Conservation (phyloP, 768 basidiomycete genomes). For the Mycena crocata region DNA sequence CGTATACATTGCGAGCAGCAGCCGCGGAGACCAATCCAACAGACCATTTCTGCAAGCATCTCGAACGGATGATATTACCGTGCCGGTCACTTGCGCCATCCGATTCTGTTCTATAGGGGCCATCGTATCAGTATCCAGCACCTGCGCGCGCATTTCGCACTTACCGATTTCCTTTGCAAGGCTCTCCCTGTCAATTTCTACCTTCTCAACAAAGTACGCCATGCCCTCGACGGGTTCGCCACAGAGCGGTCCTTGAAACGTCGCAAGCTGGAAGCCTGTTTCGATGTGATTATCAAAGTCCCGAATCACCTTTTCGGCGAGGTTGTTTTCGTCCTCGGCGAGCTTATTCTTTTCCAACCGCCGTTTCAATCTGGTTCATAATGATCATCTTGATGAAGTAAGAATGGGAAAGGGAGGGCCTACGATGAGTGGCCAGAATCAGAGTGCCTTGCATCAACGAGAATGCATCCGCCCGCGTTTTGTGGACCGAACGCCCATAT, state of each 20-base stretch:
- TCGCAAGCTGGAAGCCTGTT: slow-evolving; percentile 94
- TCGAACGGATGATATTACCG: slow-evolving; percentile 87
- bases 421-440: slow-evolving; percentile 62
- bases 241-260: slow-evolving; percentile 94
- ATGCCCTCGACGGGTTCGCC: slow-evolving; percentile 95
- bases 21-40: slow-evolving; percentile 96
- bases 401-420: slow-evolving; percentile 46
- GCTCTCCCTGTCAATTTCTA: slow-evolving; percentile 70
- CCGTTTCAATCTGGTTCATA: slow-evolving; percentile 58
- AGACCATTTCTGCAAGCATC: slow-evolving; percentile 92
- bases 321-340: slow-evolving; percentile 40
- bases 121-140: slow-evolving; percentile 30
- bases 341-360: slow-evolving; percentile 57
- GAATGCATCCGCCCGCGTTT: slow-evolving; percentile 84
- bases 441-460: slow-evolving; percentile 78
- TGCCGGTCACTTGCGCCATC: slow-evolving; percentile 88
- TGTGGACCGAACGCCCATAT: slow-evolving; percentile 96
- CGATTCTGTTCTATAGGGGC: slow-evolving; percentile 73
- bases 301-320: slow-evolving; percentile 48
- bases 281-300: slow-evolving; percentile 89
- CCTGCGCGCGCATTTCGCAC: slow-evolving; percentile 37
- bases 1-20: slow-evolving; percentile 98
- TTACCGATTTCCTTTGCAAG: slow-evolving; percentile 76
- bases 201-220: slow-evolving; percentile 87
- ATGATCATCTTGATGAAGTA: slow-evolving; percentile 2